phyloP scores from a whole-genome alignment of 2,329 filamentous ascomycete species.

The Exophiala bonariae region DNA sequence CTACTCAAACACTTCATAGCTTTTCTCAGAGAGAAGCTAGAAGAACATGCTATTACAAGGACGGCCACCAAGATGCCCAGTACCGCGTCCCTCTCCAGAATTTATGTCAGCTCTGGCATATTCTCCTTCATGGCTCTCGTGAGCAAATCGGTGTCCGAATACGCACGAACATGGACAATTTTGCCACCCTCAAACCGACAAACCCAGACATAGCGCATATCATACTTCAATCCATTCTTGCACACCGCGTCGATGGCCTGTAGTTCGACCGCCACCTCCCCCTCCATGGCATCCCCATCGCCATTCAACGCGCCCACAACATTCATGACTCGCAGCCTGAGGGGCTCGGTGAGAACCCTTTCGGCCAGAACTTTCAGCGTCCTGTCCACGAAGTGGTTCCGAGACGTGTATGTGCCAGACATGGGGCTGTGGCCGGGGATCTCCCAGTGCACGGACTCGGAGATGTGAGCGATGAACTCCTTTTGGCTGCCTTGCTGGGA shows the following conservation, averaged over 20 bases:
- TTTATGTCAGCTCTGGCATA: too few species aligned
- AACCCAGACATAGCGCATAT: slow-evolving; percentile 18
- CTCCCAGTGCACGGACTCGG: slow-evolving; percentile 16
- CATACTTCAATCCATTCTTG: slow-evolving; percentile 16
- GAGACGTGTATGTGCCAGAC: slow-evolving; percentile 11
- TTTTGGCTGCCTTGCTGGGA: slow-evolving; percentile 11
- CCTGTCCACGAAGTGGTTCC: slow-evolving; percentile 12
- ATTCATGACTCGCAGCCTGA: slow-evolving; percentile 2
- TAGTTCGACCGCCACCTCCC: slow-evolving; percentile 13
- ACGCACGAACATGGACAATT: slow-evolving; percentile 16
- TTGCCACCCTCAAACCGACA: slow-evolving; percentile 8
- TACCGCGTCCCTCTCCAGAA: too few species aligned
- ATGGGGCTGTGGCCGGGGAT: slow-evolving; percentile 15
- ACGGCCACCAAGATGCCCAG: too few species aligned
- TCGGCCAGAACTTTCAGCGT: slow-evolving; percentile 13
- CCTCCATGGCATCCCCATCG: too few species aligned
- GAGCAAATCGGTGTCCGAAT: slow-evolving; percentile 17
- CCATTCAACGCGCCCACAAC: slow-evolving; percentile 5
- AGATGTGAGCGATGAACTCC: slow-evolving; percentile 7
- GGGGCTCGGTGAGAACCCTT: slow-evolving; percentile 8
- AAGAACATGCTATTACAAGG: too few species aligned
- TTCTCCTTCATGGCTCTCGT: slow-evolving; percentile 13
- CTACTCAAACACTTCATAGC: too few species aligned
- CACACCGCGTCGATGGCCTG: slow-evolving; percentile 14
- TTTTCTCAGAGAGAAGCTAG: too few species aligned